These are phyloP conservation scores for Linderniella brevidens DNA, from an alignment of 257 asterid species.

Conservation along the genomic window DNA sequence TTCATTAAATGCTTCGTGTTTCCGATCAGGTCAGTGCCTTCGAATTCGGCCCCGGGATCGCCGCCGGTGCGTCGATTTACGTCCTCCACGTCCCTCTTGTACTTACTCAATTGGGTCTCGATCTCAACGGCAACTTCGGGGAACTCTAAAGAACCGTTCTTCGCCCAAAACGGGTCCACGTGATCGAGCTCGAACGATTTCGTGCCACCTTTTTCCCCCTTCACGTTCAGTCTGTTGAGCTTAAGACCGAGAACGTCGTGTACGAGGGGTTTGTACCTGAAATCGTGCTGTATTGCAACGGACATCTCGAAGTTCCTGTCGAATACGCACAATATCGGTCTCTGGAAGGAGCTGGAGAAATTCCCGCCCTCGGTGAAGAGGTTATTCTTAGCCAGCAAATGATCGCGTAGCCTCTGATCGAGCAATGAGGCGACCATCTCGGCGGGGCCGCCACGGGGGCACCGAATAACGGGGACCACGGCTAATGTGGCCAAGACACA, in stretches of 20 bases:
- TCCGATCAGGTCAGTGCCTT: constrained; percentile 70
- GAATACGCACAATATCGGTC: constrained; percentile 83
- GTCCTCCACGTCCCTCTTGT: constrained; percentile 83
- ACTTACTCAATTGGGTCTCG: constrained; percentile 65
- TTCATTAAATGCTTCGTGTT: constrained; percentile 91
- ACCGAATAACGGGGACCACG: constrained; percentile 85
- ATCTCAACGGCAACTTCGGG: constrained; percentile 91
- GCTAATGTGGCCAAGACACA: constrained; percentile 95
- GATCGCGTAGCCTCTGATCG: constrained; percentile 86
- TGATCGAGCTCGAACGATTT: constrained; percentile 69
- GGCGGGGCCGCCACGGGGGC: constrained; percentile 97
- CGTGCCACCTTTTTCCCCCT: constrained; percentile 77
- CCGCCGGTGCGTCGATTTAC: constrained; percentile 88
- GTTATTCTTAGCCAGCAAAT: constrained; percentile 75
- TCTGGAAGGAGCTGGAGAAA: constrained; percentile 71
- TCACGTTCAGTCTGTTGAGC: constrained; percentile 77
- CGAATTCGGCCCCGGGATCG: constrained; percentile 66
- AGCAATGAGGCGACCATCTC: constrained; percentile 89
- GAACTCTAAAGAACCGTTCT: constrained; percentile 65
- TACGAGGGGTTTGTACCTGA: constrained; percentile 88
- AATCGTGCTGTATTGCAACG: constrained; percentile 81
- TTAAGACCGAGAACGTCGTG: constrained; percentile 93
- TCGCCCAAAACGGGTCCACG: constrained; percentile 78
- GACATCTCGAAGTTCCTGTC: constrained; percentile 90
- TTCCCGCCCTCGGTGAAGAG: constrained; percentile 67